Evolutionary conservation across 345 rosid genomes (phyloP).

Genomic region (Psidium guajava): DNA sequence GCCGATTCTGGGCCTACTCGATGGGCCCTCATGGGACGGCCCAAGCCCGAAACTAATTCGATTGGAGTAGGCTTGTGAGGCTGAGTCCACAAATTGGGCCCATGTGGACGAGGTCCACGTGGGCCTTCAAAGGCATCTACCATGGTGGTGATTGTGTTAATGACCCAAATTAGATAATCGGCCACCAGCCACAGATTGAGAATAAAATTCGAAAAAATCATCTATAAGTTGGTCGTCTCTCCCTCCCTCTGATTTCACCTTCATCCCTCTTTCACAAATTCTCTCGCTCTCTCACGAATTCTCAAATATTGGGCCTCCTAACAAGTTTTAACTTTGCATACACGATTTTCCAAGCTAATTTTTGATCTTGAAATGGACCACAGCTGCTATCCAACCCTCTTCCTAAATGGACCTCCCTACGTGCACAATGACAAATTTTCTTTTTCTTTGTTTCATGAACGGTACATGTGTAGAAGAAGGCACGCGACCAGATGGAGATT

Average conservation of each 20-base stretch:
- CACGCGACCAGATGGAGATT: neutral
- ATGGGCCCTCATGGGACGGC: neutral
- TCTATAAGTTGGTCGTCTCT: too few relatives aligned
- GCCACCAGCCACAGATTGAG: too few relatives aligned
- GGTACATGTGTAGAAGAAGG: neutral
- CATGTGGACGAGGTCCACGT: neutral
- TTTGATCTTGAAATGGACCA: neutral
- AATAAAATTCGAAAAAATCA: too few relatives aligned
- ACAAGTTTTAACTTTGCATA: neutral
- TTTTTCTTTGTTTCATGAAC: neutral
- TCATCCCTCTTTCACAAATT: too few relatives aligned
- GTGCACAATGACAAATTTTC: too few relatives aligned
- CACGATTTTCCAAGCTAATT: rapidly evolving
- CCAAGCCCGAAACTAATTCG: neutral
- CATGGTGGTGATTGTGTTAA: too few relatives aligned
- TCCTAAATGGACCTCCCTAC: neutral
- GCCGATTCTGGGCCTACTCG: too few relatives aligned
- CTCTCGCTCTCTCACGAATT: neutral
- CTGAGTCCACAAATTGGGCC: neutral
- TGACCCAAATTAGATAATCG: too few relatives aligned
- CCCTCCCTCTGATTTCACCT: too few relatives aligned
- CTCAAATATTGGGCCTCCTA: neutral
- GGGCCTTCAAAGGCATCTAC: neutral
- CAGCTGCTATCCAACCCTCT: rapidly evolving
- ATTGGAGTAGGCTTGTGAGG: neutral